Conservation (phyloP, 306 rosid species). For the Alnus rubra region DNA sequence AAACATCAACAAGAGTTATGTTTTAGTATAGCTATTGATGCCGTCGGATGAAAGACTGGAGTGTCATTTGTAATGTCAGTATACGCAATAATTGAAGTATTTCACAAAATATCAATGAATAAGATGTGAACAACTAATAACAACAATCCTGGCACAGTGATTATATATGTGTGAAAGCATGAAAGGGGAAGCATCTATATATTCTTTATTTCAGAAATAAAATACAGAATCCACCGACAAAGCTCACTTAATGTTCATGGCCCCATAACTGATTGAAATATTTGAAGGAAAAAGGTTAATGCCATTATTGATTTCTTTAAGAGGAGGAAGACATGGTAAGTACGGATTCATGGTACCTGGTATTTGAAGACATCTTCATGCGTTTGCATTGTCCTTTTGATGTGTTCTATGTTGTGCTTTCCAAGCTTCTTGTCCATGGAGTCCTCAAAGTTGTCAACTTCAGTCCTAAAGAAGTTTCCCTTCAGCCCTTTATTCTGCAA, state of each 20-base stretch:
- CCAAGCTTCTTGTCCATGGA: constrained; percentile 63
- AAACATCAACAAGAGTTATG: background rate
- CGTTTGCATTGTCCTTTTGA: constrained; percentile 80
- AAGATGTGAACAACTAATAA: background rate
- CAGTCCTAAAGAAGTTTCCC: constrained; percentile 32
- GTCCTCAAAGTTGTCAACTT: constrained; percentile 38
- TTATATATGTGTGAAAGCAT: background rate
- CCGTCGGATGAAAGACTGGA: background rate
- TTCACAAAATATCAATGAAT: background rate
- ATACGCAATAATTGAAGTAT: background rate
- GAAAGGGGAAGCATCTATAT: constrained; percentile 8
- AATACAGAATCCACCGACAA: constrained; percentile 8
- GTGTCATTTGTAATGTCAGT: background rate
- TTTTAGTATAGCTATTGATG: background rate
- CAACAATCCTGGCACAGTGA: background rate
- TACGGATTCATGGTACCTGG: constrained; percentile 59
- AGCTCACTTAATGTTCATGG: background rate
- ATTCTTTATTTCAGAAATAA: background rate
- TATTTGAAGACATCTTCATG: constrained; percentile 80
- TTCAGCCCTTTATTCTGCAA: constrained; percentile 45
- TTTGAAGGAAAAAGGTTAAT: background rate
- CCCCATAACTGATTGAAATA: background rate
- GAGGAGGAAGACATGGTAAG: constrained; percentile 17
- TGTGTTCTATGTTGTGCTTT: constrained; percentile 56
- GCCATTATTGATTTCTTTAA: constrained; percentile 9